Evolutionary conservation across 2,329 filamentous ascomycete genomes (phyloP).

Genomic region (Fusarium ramigenum): DNA sequence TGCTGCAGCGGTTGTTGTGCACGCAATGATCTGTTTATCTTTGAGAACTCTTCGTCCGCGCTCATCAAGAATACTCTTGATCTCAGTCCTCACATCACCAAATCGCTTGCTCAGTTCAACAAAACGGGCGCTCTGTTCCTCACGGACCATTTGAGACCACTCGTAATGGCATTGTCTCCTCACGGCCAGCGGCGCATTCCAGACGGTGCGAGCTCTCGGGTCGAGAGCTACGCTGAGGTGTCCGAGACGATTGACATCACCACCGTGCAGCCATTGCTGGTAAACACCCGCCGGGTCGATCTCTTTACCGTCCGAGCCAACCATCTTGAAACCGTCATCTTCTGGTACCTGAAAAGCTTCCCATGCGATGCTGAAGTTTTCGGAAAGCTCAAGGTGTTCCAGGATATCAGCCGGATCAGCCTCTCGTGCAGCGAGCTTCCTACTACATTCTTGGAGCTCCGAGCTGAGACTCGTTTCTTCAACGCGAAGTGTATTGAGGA

Average conservation of each 20-base stretch:
- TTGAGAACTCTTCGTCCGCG: conserved; percentile 55
- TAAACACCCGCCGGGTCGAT: conserved; percentile 46
- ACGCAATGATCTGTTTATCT: conserved; percentile 70
- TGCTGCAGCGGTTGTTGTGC: conserved; percentile 76
- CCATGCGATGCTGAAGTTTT: conserved; percentile 60
- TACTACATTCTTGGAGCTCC: conserved; percentile 42
- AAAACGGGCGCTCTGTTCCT: conserved; percentile 61
- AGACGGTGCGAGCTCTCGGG: conserved; percentile 52
- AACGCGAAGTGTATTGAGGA: conserved; percentile 54
- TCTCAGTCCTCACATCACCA: conserved; percentile 51
- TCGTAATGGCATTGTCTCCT: conserved; percentile 49
- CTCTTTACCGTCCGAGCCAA: conserved; percentile 57
- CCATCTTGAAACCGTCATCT: conserved; percentile 55
- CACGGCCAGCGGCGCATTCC: conserved; percentile 56
- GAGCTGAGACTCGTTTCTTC: background rate
- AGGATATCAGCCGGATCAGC: conserved; percentile 46
- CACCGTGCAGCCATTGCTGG: conserved; percentile 23
- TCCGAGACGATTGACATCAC: background rate
- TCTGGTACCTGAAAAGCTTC: conserved; percentile 65
- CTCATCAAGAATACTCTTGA: conserved; percentile 57
- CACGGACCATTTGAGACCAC: conserved; percentile 58
- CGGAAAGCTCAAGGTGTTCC: conserved; percentile 61
- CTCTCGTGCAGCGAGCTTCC: conserved; percentile 5
- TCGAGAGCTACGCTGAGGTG: conserved; percentile 28
- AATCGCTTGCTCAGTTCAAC: conserved; percentile 50